Evolutionary conservation across 257 asterid genomes (phyloP).

Genomic region (Nicotiana tomentosiformis): DNA sequence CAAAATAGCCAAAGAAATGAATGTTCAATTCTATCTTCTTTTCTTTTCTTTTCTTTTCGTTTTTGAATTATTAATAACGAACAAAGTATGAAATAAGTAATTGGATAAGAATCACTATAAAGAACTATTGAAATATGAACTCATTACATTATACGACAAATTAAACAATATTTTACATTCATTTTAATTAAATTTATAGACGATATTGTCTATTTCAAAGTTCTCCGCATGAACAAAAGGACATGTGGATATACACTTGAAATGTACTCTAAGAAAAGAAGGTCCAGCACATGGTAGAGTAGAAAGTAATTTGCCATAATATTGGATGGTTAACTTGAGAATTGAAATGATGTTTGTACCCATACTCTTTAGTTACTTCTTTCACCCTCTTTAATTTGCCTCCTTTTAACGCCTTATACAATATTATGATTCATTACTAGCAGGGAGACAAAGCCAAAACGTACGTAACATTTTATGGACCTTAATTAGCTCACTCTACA

Average conservation of each 20-base stretch:
- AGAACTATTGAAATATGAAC: too few species aligned
- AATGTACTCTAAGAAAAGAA: constrained; percentile 16
- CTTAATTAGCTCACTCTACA: background rate
- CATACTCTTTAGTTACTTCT: background rate
- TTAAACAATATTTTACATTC: too few species aligned
- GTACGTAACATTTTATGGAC: background rate
- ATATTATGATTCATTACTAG: background rate
- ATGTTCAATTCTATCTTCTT: background rate
- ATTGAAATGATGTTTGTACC: background rate
- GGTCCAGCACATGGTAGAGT: constrained; percentile 3
- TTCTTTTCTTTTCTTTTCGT: background rate
- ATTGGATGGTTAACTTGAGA: constrained; percentile 1
- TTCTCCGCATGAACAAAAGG: background rate
- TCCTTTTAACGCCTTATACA: background rate
- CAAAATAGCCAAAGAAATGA: background rate
- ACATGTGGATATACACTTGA: constrained; percentile 12
- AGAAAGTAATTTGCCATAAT: constrained; percentile 3
- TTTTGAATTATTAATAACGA: too few species aligned
- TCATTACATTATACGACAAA: too few species aligned
- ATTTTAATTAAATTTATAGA: too few species aligned
- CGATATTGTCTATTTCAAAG: too few species aligned
- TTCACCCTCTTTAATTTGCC: background rate
- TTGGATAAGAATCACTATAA: too few species aligned
- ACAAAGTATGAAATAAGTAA: too few species aligned
- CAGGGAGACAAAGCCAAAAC: constrained; percentile 13